These are phyloP conservation scores for Annulohypoxylon stygium DNA, from an alignment of 495 filamentous ascomycete genomes.

Conservation along the genomic window DNA sequence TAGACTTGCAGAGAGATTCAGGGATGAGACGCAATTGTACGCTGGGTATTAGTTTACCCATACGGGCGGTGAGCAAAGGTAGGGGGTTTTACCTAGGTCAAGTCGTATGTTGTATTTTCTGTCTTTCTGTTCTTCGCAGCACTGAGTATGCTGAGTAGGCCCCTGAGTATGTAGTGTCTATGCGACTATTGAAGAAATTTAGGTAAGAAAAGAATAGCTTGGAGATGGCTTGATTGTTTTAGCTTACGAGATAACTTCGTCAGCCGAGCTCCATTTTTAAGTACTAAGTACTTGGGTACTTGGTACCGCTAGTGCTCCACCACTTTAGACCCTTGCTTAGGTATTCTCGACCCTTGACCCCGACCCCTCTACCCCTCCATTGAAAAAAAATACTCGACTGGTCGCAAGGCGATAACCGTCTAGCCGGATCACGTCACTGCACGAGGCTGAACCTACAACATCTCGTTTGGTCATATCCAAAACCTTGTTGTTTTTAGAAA, in stretches of 20 bases:
- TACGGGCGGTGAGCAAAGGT: constrained; percentile 28
- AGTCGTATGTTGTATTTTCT: not conserved
- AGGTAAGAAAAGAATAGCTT: not conserved
- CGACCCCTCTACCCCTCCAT: constrained; percentile 39
- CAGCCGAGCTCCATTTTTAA: constrained; percentile 21
- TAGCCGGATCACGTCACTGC: constrained; percentile 20
- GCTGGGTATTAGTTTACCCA: constrained; percentile 23
- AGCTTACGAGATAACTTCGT: constrained; percentile 39
- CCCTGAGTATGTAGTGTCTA: not conserved
- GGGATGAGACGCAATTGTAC: not conserved
- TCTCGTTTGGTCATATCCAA: not conserved
- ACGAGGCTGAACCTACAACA: constrained; percentile 45
- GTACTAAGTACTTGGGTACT: not conserved
- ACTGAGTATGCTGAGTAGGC: no score
- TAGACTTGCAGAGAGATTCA: constrained; percentile 6
- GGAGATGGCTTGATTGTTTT: not conserved
- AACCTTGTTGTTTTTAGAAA: not conserved
- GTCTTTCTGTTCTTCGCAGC: not conserved
- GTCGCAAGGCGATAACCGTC: constrained; percentile 4
- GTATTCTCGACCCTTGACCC: constrained; percentile 23
- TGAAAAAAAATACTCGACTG: constrained; percentile 33
- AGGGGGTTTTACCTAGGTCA: not conserved
- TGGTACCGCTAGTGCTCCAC: not conserved
- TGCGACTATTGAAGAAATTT: not conserved
- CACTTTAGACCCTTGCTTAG: constrained; percentile 26